Percentiles rank a stretch among this genome's conserved stretches.
These are phyloP conservation scores for Botrytis tulipae DNA, from an alignment of 2,329 filamentous ascomycete genomes.

Conservation along the genomic window DNA sequence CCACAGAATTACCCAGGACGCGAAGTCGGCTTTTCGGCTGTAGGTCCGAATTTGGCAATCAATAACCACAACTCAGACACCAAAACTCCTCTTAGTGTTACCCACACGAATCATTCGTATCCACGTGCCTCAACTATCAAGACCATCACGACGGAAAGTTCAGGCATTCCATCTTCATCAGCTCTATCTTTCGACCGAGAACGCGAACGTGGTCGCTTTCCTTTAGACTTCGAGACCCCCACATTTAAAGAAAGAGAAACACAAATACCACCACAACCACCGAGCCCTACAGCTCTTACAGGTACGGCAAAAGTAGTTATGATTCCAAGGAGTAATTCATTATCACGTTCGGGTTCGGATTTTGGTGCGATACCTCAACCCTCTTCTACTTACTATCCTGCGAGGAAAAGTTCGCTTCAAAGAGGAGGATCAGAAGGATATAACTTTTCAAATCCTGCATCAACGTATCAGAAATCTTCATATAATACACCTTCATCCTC, in stretches of 20 bases:
- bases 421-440: neutral
- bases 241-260: neutral
- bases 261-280: neutral
- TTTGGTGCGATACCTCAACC: neutral
- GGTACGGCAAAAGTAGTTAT: constrained; percentile 6
- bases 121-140: neutral
- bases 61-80: neutral
- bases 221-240: neutral
- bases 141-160: constrained; percentile 6
- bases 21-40: neutral
- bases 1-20: neutral
- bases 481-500: neutral
- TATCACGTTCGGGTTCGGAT: neutral
- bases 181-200: neutral
- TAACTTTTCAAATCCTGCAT: neutral
- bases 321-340: neutral
- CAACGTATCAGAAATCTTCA: neutral
- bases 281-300: neutral
- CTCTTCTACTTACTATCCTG: neutral
- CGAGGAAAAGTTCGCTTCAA: neutral
- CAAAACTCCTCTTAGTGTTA: neutral
- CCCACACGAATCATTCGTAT: neutral
- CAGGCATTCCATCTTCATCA: constrained; percentile 8
- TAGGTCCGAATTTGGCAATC: neutral
- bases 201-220: neutral